phyloP scores from a whole-genome alignment of 2,329 filamentous ascomycete genomes.

The Apiospora aurea region DNA sequence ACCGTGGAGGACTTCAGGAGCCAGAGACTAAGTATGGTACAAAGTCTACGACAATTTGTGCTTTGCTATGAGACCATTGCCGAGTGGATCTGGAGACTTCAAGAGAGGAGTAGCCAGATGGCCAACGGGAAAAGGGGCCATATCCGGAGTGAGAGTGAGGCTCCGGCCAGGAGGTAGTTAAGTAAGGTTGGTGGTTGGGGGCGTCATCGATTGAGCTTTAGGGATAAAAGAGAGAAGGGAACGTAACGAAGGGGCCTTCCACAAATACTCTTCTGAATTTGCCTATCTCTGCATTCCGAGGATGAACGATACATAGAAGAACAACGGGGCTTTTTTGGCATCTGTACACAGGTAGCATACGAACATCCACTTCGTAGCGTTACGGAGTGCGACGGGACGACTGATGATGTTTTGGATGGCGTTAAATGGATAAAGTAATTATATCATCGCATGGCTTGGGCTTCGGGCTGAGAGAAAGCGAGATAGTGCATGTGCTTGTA shows the following conservation, averaged over 20 bases:
- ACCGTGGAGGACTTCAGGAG: slow-evolving; percentile 90
- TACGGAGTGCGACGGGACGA: slow-evolving; percentile 14
- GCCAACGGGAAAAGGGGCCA: slow-evolving; percentile 22
- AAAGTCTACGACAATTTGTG: slow-evolving; percentile 91
- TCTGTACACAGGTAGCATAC: slow-evolving; percentile 18
- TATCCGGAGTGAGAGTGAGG: slow-evolving; percentile 17
- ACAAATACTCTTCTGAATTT: neutral
- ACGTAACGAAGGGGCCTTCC: neutral
- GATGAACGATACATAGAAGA: slow-evolving; percentile 5
- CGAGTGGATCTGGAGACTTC: slow-evolving; percentile 74
- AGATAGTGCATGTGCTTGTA: neutral
- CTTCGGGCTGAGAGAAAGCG: neutral
- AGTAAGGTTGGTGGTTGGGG: neutral
- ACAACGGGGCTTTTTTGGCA: neutral
- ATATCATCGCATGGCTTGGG: neutral
- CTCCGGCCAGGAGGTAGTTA: slow-evolving; percentile 18
- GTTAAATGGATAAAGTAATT: slow-evolving; percentile 11
- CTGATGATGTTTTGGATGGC: slow-evolving; percentile 18
- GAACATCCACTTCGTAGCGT: slow-evolving; percentile 9
- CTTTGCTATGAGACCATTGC: slow-evolving; percentile 95
- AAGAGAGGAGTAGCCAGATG: neutral
- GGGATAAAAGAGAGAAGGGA: neutral
- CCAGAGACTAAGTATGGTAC: slow-evolving; percentile 95
- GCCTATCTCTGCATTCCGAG: slow-evolving; percentile 1
- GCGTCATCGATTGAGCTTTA: neutral